These are phyloP conservation scores for Globisporangium nodosum DNA, from an alignment of 352 stramenopile species.

Conservation along the genomic window DNA sequence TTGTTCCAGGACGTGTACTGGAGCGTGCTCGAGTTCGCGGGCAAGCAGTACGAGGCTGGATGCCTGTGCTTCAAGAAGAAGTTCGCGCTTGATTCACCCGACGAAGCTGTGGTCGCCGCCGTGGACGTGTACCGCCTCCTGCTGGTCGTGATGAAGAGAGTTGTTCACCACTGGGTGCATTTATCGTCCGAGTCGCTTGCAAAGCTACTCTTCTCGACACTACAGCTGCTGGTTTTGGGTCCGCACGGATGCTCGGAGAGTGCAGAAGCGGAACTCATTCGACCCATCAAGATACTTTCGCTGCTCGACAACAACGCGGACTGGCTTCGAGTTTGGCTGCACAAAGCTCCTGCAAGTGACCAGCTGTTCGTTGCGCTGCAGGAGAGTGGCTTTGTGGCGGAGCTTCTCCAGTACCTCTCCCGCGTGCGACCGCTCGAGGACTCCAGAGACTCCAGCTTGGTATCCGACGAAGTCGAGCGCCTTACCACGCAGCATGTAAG, in stretches of 20 bases:
- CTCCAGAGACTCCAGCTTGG: slow-evolving; percentile 3
- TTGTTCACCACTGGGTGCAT: slow-evolving; percentile 54
- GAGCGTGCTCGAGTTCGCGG: slow-evolving; percentile 40
- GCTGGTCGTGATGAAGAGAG: slow-evolving; percentile 22
- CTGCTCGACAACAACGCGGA: slow-evolving; percentile 24
- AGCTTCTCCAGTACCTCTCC: slow-evolving; percentile 39
- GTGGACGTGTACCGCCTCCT: slow-evolving; percentile 45
- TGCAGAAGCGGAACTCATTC: slow-evolving; percentile 16
- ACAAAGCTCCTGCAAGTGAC: slow-evolving; percentile 23
- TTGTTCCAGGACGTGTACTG: slow-evolving; percentile 51
- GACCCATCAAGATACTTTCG: slow-evolving; percentile 24
- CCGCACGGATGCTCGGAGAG: slow-evolving; percentile 18
- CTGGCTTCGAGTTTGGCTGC: slow-evolving; percentile 50
- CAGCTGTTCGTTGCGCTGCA: slow-evolving; percentile 36
- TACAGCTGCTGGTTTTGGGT: slow-evolving; percentile 39
- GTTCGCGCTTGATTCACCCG: slow-evolving; percentile 5
- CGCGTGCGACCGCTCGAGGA: slow-evolving; percentile 24
- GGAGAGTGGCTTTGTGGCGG: slow-evolving; percentile 27
- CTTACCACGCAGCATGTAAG: slow-evolving; percentile 25
- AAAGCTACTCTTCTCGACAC: slow-evolving; percentile 30
- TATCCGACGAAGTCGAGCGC: slow-evolving; percentile 15
- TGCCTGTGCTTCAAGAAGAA: slow-evolving; percentile 23
- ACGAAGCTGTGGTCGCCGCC: slow-evolving; percentile 8
- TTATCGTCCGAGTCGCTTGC: slow-evolving; percentile 38
- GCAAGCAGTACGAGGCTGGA: slow-evolving; percentile 15